These are phyloP conservation scores for Corniculantispora saksenae DNA, from an alignment of 2,329 filamentous ascomycete genomes.

Conservation along the genomic window DNA sequence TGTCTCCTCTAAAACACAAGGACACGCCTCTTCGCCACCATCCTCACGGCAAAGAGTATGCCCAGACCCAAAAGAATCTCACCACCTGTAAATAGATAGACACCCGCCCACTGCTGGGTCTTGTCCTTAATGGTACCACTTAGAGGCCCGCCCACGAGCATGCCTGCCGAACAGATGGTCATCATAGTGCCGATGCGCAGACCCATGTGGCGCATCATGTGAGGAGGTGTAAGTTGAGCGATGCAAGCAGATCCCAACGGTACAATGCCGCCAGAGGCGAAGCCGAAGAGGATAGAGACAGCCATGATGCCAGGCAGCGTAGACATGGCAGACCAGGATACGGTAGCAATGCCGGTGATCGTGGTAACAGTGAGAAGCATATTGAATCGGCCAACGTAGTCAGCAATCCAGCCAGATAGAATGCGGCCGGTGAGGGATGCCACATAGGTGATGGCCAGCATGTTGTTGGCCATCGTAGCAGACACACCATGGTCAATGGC, in stretches of 20 bases:
- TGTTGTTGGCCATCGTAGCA: constrained; percentile 55
- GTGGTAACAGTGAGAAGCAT: constrained; percentile 30
- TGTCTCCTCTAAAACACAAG: not conserved
- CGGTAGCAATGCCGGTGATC: constrained; percentile 31
- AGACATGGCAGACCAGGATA: constrained; percentile 32
- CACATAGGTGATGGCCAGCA: constrained; percentile 62
- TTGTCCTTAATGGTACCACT: constrained; percentile 24
- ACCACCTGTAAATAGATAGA: not conserved
- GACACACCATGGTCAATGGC: constrained; percentile 50
- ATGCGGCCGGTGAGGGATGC: constrained; percentile 56
- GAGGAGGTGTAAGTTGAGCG: constrained; percentile 30
- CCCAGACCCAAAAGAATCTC: not conserved
- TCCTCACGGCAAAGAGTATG: not conserved
- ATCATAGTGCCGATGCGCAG: constrained; percentile 34
- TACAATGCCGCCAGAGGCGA: constrained; percentile 35
- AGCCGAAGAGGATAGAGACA: constrained; percentile 30
- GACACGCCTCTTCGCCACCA: not conserved
- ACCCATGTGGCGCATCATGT: constrained; percentile 29
- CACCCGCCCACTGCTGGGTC: not conserved
- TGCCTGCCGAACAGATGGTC: constrained; percentile 30
- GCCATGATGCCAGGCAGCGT: constrained; percentile 23
- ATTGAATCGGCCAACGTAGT: constrained; percentile 53
- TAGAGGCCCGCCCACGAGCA: constrained; percentile 27
- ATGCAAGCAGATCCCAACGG: constrained; percentile 34
- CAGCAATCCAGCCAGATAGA: constrained; percentile 51